Evolutionary conservation across 305 asterid species (phyloP), one percentile per base, ranked within the genome.

Genomic region (Striga hermonthica): DNA sequence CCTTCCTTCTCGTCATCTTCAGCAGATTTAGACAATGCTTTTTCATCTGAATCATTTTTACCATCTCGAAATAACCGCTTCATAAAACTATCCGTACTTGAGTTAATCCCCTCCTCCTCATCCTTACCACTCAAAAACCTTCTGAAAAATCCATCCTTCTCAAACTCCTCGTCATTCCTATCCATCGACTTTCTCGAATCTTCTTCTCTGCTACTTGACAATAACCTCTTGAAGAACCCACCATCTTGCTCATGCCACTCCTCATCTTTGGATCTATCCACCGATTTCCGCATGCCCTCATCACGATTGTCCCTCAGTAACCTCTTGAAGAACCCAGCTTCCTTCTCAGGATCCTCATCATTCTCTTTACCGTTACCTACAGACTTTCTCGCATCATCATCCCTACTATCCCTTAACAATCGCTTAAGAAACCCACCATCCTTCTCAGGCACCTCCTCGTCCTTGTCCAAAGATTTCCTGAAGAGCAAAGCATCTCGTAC

Each of bases 1-100:
- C 95, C 92, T 44, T 88, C 96, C 66, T 79, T 88, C 52, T 83
- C 91, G 68, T 80, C 92, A 74, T 89, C 95, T 66, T 89, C 95
- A 39, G 80, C 69, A 61, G 84, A 68, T 72, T 80, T 83, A 13
- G 89, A 65, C 61, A 71, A 67, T 49, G 60, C 56, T 67, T 79
- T 84, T 40, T 84, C 95, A 65, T 86, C 96, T 3, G 68, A 74
- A 73, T 81, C 91, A 76, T 72, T 75, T 77, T 83, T 88, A 72
- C 82, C 67, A 72, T 89, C 97, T 63, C 91, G 90, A 78, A 89
- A 85, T 54, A 87, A 65, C 54, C 89, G 86, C 75, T 84, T 90
- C 61, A 87, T 79, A 78, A 87, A 83, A 3, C 91, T 88, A 68
- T 87, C 89, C 0, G 91, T 72, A 75, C 83, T 86, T 14, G 90